Conservation (phyloP, 768 basidiomycete species). For the Naganishia randhawae region DNA sequence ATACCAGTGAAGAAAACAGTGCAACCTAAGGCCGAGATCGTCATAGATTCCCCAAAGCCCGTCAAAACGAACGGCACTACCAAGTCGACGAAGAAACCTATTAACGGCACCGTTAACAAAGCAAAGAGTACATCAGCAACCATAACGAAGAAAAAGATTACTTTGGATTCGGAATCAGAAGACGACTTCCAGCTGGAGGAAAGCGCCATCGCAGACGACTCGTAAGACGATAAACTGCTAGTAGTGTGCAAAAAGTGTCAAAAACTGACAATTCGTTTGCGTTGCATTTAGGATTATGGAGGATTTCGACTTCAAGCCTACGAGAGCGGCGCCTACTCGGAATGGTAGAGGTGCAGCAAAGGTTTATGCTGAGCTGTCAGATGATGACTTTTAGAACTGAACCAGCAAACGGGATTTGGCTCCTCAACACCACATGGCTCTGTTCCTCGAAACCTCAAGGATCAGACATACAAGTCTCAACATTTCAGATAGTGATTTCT, state of each 20-base stretch:
- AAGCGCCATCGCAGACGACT: constrained; percentile 49
- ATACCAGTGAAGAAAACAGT: constrained; percentile 46
- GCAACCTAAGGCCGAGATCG: constrained; percentile 13
- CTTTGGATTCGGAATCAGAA: constrained; percentile 14
- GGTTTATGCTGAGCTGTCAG: constrained; percentile 15
- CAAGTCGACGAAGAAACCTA: constrained; percentile 28
- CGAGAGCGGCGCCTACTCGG: not conserved
- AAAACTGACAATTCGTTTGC: constrained; percentile 35
- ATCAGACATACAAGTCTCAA: no score
- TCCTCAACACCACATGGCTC: no score
- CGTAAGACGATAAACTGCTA: not conserved
- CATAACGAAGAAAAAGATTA: constrained; percentile 32
- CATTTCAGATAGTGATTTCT: no score
- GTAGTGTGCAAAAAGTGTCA: constrained; percentile 34
- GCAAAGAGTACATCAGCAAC: constrained; percentile 34
- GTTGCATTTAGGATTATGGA: constrained; percentile 3
- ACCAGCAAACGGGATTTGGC: not conserved
- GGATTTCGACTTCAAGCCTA: constrained; percentile 19
- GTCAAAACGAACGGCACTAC: constrained; percentile 18
- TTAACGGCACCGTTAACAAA: constrained; percentile 36
- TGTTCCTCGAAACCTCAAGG: no score
- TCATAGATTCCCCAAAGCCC: not conserved
- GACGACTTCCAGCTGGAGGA: constrained; percentile 52
- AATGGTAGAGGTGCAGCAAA: not conserved
- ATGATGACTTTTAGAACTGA: constrained; percentile 29